Conservation (phyloP, 2,329 filamentous ascomycete genomes). For the Biscogniauxia mediterranea region DNA sequence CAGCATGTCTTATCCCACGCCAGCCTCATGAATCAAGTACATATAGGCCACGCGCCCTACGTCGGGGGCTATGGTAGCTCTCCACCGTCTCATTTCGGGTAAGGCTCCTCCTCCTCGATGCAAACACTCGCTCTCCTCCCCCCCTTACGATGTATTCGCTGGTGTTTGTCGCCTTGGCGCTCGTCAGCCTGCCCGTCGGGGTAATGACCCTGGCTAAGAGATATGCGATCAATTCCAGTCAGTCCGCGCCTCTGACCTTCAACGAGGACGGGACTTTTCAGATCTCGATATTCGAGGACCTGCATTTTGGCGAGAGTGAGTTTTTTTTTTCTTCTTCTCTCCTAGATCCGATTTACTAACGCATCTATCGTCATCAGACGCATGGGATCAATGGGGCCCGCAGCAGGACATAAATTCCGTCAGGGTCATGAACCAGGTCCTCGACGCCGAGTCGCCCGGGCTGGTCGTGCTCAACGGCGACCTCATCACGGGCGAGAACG, state of each 20-base stretch:
- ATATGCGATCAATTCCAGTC: slow-evolving; percentile 11
- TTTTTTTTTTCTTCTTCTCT: neutral
- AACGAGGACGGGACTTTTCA: slow-evolving; percentile 47
- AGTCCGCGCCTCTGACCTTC: slow-evolving; percentile 35
- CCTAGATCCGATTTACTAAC: neutral
- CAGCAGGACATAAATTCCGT: slow-evolving; percentile 57
- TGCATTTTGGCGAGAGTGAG: slow-evolving; percentile 69
- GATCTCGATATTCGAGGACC: slow-evolving; percentile 63
- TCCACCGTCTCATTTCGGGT: slow-evolving; percentile 3
- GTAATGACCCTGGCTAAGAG: slow-evolving; percentile 21
- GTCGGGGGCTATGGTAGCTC: slow-evolving; percentile 3
- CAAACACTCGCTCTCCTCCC: slow-evolving; percentile 1
- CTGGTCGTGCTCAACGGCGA: slow-evolving; percentile 71
- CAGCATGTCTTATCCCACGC: neutral
- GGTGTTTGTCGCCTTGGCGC: slow-evolving; percentile 6
- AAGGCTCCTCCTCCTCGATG: slow-evolving; percentile 13
- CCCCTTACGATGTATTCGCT: slow-evolving; percentile 4
- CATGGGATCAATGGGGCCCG: slow-evolving; percentile 44
- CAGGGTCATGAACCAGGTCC: slow-evolving; percentile 55
- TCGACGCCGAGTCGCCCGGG: slow-evolving; percentile 55
- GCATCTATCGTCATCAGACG: slow-evolving; percentile 34
- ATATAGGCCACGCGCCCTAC: slow-evolving; percentile 24
- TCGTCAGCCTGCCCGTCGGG: slow-evolving; percentile 8
- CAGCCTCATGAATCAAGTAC: slow-evolving; percentile 25
- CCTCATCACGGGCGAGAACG: slow-evolving; percentile 67